Evolutionary conservation across 108 stramenopile species (phyloP), one percentile per base, ranked within the genome.

Genomic region (Seminavis robusta): DNA sequence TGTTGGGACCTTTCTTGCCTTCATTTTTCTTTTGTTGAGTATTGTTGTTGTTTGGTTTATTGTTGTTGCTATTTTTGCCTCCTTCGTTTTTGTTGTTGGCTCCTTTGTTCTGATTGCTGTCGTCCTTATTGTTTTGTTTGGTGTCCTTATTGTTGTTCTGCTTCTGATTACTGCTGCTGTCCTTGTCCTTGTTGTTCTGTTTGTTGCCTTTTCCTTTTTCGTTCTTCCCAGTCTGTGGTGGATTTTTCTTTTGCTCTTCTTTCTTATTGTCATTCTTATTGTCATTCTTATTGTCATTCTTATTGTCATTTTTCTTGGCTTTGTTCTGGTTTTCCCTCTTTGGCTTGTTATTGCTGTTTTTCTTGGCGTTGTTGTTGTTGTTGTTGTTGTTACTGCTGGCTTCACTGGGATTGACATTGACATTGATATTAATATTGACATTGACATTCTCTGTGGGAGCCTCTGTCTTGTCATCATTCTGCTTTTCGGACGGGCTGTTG

Each of bases 1-100:
- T 59, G 17, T 32, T 61, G 43, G n/a, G n/a, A n/a, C 30, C 47
- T 59, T 37, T 53, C 33, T 53, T 7, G 10, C 27, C 5, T 16
- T 37, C 17, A n/a, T 21, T 46, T 11, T 64, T 64, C 33, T 36
- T 30, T 29, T 58, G 13, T 17, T 69, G 41, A 5, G 51, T 58
- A 39, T 17, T 44, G n/a, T 37, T 33, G 30, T 62, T 65, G 15
- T 62, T 73, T 19, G 30, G 43, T n/a, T 53, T 56, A 5, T 36
- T 27, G 30, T 52, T 67, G 4, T 21, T 27, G 42, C 10, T 42
- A 8, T 39, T 30, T 15, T 59, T 46, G 10, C 40, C 25, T 24
- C 29, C 15, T 24, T 44, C 44, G 10, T 21, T 45, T n/a, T 56
- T 51, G 50, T 13, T 51, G 50, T 27, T 28, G 24, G 17, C 23